A percentile compares a stretch with the other conserved stretches of the same genome.
These are phyloP conservation scores for Stephania cephalantha DNA, from an alignment of 164 flowering plant genomes.

Conservation along the genomic window DNA sequence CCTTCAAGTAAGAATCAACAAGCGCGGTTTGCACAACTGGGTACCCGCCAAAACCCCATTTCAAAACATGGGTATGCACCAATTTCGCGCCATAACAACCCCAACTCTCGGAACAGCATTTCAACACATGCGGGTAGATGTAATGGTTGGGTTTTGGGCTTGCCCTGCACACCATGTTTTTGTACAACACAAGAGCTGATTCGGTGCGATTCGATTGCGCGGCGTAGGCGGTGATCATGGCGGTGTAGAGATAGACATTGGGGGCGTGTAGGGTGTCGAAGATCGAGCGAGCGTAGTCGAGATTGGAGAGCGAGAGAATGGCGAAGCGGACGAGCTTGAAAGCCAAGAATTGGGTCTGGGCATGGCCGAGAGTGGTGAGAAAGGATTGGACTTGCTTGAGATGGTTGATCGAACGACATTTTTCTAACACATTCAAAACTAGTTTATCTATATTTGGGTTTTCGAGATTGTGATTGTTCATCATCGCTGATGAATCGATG, in stretches of 20 bases:
- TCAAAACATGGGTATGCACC: constrained; percentile 8
- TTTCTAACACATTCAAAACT: constrained; percentile 25
- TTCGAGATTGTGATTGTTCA: neutral
- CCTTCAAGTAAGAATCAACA: constrained; percentile 6
- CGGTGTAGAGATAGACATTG: constrained; percentile 45
- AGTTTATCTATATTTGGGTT: constrained; percentile 16
- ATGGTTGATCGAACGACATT: constrained; percentile 44
- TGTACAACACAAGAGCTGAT: neutral
- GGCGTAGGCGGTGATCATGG: constrained; percentile 51
- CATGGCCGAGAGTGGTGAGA: constrained; percentile 46
- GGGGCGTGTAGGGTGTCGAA: constrained; percentile 39
- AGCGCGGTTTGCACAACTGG: constrained; percentile 9
- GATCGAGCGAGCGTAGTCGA: constrained; percentile 48
- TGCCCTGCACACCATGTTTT: constrained; percentile 1
- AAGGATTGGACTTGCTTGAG: constrained; percentile 60
- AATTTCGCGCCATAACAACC: neutral
- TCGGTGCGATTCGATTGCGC: constrained; percentile 4
- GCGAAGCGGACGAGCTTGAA: constrained; percentile 67
- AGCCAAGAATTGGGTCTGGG: constrained; percentile 41
- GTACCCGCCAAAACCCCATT: constrained; percentile 9
- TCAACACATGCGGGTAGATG: constrained; percentile 10
- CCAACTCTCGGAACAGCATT: constrained; percentile 1
- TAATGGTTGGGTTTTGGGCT: constrained; percentile 6
- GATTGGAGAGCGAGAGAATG: constrained; percentile 31
- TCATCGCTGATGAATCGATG: neutral